phyloP scores from a whole-genome alignment of 2,329 filamentous ascomycete species.

The Ceratocystis cacaofunesta region DNA sequence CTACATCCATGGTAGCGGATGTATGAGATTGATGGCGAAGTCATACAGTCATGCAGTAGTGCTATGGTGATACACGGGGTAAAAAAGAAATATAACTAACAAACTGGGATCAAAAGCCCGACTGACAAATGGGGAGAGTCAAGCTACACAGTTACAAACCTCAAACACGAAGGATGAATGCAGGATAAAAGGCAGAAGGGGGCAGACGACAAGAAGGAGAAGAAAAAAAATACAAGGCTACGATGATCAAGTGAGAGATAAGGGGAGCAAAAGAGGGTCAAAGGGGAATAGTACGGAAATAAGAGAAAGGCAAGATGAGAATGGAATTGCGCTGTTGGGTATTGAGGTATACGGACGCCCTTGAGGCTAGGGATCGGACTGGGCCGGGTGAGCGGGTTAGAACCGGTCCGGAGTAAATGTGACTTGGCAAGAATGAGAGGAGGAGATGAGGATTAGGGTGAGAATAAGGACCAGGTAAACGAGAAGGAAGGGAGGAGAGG shows the following conservation, averaged over 20 bases:
- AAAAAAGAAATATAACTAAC: not conserved
- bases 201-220: not conserved
- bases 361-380: not conserved
- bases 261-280: not conserved
- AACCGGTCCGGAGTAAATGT: not conserved
- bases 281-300: not conserved
- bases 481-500: not conserved
- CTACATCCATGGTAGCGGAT: not conserved
- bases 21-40: not conserved
- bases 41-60: not conserved
- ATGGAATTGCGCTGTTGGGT: no score
- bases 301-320: no score
- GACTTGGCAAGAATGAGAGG: not conserved
- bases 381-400: not conserved
- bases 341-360: not conserved
- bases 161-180: not conserved
- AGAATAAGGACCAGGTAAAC: not conserved
- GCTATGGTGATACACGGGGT: not conserved
- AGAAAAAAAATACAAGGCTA: not conserved
- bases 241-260: not conserved
- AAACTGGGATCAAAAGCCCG: not conserved
- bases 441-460: not conserved
- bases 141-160: not conserved
- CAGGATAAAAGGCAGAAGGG: not conserved
- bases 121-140: not conserved